Evolutionary conservation across 1,139 yeast species (phyloP).

Genomic region (Saccharomycopsis hybrid): DNA sequence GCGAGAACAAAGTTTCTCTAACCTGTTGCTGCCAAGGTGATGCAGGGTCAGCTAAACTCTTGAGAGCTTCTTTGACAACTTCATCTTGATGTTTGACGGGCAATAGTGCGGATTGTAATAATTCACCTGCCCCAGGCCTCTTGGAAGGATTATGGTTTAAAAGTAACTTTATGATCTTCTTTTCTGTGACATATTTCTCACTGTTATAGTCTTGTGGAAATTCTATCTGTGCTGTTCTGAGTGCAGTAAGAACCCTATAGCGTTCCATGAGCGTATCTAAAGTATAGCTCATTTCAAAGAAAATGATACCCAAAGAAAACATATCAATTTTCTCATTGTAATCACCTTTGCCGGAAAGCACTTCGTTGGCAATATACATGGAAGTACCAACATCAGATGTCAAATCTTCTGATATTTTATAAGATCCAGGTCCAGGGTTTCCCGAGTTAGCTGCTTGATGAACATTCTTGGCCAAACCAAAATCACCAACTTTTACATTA

Average conservation of each 20-base stretch:
- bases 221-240: constrained; percentile 51
- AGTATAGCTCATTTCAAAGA: constrained; percentile 88
- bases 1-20: constrained; percentile 74
- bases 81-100: constrained; percentile 91
- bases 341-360: constrained; percentile 56
- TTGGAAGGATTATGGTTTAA: constrained; percentile 71
- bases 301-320: constrained; percentile 90
- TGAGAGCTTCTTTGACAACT: constrained; percentile 79
- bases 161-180: constrained; percentile 55
- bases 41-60: constrained; percentile 79
- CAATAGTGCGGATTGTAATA: constrained; percentile 72
- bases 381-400: constrained; percentile 94
- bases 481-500: constrained; percentile 92
- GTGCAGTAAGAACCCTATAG: constrained; percentile 55
- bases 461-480: constrained; percentile 86
- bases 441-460: constrained; percentile 33
- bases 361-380: constrained; percentile 87
- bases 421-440: constrained; percentile 20
- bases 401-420: constrained; percentile 54
- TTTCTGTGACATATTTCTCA: constrained; percentile 48
- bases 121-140: constrained; percentile 72
- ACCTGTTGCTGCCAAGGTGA: constrained; percentile 95
- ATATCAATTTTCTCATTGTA: constrained; percentile 92
- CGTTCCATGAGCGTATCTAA: constrained; percentile 91
- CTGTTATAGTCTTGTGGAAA: constrained; percentile 63